Percentiles rank a stretch among this genome's conserved stretches.
These are phyloP conservation scores for Excoecaria agallocha DNA, from an alignment of 345 rosid species.

Conservation along the genomic window DNA sequence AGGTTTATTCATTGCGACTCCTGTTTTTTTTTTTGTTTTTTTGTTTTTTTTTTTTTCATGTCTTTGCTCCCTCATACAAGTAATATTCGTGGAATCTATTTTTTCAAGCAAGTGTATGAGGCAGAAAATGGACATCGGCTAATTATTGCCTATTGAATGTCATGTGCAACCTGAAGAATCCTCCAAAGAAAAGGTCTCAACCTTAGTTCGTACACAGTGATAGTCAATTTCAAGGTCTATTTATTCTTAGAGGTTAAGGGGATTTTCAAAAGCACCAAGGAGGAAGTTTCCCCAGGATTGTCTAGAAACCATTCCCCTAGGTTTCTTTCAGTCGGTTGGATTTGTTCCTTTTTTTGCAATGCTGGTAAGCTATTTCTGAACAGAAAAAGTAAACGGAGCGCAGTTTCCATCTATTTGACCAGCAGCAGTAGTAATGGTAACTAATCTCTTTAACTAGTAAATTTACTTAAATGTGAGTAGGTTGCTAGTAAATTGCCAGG, in stretches of 20 bases:
- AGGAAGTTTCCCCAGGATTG: background rate
- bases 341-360: background rate
- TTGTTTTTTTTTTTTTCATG: background rate
- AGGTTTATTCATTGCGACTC: background rate
- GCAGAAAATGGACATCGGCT: background rate
- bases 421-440: background rate
- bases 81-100: background rate
- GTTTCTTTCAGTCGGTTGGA: background rate
- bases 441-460: background rate
- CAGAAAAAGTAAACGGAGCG: background rate
- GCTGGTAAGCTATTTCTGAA: background rate
- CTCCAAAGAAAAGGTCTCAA: background rate
- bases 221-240: background rate
- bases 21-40: too few relatives aligned
- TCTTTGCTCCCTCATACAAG: background rate
- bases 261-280: background rate
- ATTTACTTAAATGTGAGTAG: background rate
- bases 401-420: background rate
- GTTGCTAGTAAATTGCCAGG: background rate
- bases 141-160: background rate
- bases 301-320: background rate
- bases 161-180: background rate
- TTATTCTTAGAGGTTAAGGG: background rate
- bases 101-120: background rate
- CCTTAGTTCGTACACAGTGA: background rate